Evolutionary conservation across 805 yeast species (phyloP).

Genomic region (Candida awuae): DNA sequence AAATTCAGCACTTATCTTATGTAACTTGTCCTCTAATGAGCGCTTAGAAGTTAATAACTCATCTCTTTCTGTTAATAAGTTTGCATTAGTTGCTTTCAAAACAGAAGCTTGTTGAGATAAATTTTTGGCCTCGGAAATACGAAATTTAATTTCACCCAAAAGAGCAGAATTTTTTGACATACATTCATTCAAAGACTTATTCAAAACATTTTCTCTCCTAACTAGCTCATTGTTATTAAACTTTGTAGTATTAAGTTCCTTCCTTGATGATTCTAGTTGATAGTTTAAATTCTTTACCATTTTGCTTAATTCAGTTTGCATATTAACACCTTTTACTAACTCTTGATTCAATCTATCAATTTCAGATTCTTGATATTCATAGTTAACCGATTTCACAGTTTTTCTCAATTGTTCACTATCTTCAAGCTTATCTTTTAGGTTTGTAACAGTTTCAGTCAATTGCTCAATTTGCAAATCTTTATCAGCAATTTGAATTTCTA

Average conservation of each 20-base stretch:
- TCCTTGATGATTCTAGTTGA: slow-evolving; percentile 48
- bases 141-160: slow-evolving; percentile 35
- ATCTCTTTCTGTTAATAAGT: slow-evolving; percentile 56
- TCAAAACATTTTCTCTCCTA: slow-evolving; percentile 36
- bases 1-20: slow-evolving; percentile 34
- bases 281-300: slow-evolving; percentile 53
- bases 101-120: slow-evolving; percentile 46
- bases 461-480: slow-evolving; percentile 48
- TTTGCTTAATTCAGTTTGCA: slow-evolving; percentile 59
- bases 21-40: slow-evolving; percentile 36
- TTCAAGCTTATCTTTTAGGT: slow-evolving; percentile 44
- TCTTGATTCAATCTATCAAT: slow-evolving; percentile 46
- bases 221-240: slow-evolving; percentile 31
- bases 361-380: slow-evolving; percentile 37
- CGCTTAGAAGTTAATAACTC: slow-evolving; percentile 44
- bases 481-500: slow-evolving; percentile 51
- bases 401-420: slow-evolving; percentile 33
- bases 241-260: slow-evolving; percentile 36
- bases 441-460: slow-evolving; percentile 38
- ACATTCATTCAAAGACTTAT: slow-evolving; percentile 33
- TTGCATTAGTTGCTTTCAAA: slow-evolving; percentile 51
- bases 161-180: slow-evolving; percentile 38
- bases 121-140: slow-evolving; percentile 37
- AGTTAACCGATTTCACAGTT: slow-evolving; percentile 25
- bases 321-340: slow-evolving; percentile 45